A percentile compares a stretch with the other conserved stretches of the same genome.
Evolutionary conservation across 2,329 filamentous ascomycete genomes (phyloP).

Genomic region (Colletotrichum agaves): DNA sequence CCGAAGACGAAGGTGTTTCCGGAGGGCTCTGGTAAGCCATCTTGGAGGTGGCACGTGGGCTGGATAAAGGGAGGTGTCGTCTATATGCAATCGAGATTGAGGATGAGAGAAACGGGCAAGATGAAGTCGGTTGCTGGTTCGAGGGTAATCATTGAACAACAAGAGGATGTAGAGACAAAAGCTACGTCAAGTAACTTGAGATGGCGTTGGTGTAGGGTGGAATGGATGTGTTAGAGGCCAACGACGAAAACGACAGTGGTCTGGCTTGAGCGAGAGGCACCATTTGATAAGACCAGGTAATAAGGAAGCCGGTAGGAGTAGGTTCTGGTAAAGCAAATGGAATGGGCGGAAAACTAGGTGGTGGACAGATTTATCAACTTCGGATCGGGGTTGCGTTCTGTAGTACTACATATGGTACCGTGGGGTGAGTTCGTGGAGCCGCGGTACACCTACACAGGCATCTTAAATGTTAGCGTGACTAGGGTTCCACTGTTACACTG

Average conservation of each 20-base stretch:
- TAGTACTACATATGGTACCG: too few relatives aligned
- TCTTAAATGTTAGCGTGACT: too few relatives aligned
- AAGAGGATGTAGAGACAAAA: not conserved
- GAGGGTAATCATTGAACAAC: constrained; percentile 5
- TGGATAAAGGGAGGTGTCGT: not conserved
- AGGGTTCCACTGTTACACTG: too few relatives aligned
- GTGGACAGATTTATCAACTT: constrained; percentile 8
- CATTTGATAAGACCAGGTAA: not conserved
- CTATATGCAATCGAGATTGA: not conserved
- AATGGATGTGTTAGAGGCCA: not conserved
- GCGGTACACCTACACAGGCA: too few relatives aligned
- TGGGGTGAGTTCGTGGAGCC: too few relatives aligned
- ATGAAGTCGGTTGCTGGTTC: constrained; percentile 1
- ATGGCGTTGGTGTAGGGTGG: not conserved
- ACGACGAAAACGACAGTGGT: constrained; percentile 21
- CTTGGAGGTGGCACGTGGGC: not conserved
- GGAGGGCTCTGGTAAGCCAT: constrained; percentile 35
- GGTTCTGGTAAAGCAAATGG: not conserved
- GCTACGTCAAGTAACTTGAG: constrained; percentile 1
- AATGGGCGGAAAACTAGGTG: not conserved
- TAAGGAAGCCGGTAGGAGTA: not conserved
- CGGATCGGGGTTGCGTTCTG: too few relatives aligned
- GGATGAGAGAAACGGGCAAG: not conserved
- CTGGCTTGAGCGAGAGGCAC: not conserved
- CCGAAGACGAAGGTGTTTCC: constrained; percentile 42